A percentile compares a stretch with the other conserved stretches of the same genome.
Evolutionary conservation across 1,284 basidiomycete genomes (phyloP).

Genomic region (Papiliotrema fonsecae): DNA sequence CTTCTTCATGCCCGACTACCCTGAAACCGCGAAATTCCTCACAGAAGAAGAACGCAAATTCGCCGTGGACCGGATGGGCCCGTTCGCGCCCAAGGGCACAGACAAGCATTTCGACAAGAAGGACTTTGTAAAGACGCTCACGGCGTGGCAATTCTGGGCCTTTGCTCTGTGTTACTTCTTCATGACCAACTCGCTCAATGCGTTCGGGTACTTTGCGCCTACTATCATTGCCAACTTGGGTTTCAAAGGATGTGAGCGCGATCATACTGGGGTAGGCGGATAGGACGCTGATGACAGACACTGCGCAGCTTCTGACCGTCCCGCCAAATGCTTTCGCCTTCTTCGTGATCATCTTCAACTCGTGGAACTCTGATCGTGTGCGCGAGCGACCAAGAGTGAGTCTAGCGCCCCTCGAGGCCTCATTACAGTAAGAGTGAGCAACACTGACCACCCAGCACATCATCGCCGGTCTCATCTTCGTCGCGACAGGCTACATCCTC

Average conservation of each 20-base stretch:
- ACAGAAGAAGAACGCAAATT: slow-evolving; percentile 65
- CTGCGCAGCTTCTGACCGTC: slow-evolving; percentile 9
- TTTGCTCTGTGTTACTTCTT: slow-evolving; percentile 63
- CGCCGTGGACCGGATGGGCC: slow-evolving; percentile 66
- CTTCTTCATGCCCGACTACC: slow-evolving; percentile 52
- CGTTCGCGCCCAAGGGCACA: slow-evolving; percentile 57
- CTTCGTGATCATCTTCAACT: slow-evolving; percentile 8
- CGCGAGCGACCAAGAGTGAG: slow-evolving; percentile 52
- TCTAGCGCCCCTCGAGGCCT: background rate
- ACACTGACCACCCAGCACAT: slow-evolving; percentile 14
- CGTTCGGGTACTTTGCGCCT: slow-evolving; percentile 58
- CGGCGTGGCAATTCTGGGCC: slow-evolving; percentile 29
- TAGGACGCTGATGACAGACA: slow-evolving; percentile 20
- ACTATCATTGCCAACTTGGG: slow-evolving; percentile 64
- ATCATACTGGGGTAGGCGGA: background rate
- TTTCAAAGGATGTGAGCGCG: slow-evolving; percentile 42
- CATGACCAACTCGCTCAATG: slow-evolving; percentile 56
- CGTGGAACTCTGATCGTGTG: slow-evolving; percentile 10
- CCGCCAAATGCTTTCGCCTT: slow-evolving; percentile 19
- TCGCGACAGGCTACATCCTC: slow-evolving; percentile 30
- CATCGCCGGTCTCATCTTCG: slow-evolving; percentile 20
- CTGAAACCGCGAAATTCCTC: slow-evolving; percentile 54
- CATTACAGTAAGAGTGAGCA: background rate
- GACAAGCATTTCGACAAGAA: slow-evolving; percentile 36
- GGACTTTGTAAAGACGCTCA: slow-evolving; percentile 25